A percentile compares a stretch with the other conserved stretches of the same genome.
Conservation (phyloP, 169 alveolate genomes). For the Neospora caninum region DNA sequence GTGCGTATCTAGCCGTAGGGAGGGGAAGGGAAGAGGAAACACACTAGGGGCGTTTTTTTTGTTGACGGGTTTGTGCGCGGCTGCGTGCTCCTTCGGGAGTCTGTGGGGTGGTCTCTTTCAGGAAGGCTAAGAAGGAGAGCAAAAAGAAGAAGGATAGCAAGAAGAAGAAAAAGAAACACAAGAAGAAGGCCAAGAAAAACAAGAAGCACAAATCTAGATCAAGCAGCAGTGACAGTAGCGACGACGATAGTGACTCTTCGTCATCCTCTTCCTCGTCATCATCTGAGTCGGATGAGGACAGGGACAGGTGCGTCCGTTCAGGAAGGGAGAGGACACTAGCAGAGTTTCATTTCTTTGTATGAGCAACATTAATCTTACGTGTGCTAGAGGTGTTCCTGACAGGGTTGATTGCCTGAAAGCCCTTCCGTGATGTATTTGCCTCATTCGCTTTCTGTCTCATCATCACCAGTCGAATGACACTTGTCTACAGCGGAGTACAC, state of each 20-base stretch:
- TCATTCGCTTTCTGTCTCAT: no score
- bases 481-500: no score
- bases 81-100: constrained; percentile 34
- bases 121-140: constrained; percentile 22
- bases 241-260: constrained; percentile 8
- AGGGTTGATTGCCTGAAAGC: no score
- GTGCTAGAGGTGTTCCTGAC: no score
- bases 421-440: no score
- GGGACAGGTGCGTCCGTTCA: not conserved
- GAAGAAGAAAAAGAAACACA: not conserved
- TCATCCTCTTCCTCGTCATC: not conserved
- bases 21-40: no score
- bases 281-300: not conserved
- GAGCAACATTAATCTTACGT: no score
- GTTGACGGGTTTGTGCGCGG: not conserved
- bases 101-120: not conserved
- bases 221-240: constrained; percentile 33
- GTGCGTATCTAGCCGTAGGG: no score
- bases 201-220: not conserved
- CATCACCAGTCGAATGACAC: no score
- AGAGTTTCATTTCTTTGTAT: no score
- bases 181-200: not conserved
- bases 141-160: not conserved
- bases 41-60: not conserved
- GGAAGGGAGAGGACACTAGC: no score